Base-by-base conservation (phyloP, 225 moss, liverwort and hornwort genomes). In the Antitrichia curtipendula region DNA sequence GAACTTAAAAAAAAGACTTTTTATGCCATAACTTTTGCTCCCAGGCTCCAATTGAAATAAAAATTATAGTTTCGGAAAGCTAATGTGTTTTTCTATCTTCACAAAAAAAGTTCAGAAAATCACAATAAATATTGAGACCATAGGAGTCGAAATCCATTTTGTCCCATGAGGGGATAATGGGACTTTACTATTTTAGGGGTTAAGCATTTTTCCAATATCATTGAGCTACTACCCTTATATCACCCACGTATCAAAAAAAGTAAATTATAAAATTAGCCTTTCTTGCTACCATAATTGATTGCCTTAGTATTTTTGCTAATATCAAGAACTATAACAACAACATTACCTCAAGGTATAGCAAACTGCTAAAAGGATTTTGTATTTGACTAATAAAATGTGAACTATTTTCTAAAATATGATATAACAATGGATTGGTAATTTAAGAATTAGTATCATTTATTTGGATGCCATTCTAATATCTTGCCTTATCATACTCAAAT, bases 141-240 rank as follows among this genome's bases (percentile, higher is more conserved):
- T n/a, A n/a, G n/a, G n/a, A n/a, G n/a, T n/a, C n/a, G n/a, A n/a
- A n/a, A n/a, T n/a, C n/a, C n/a, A n/a, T n/a, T n/a, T n/a, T n/a
- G n/a, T n/a, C n/a, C n/a, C n/a, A n/a, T n/a, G n/a, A n/a, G n/a
- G n/a, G n/a, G n/a, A n/a, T n/a, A n/a, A n/a, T n/a, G n/a, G n/a
- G n/a, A n/a, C n/a, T n/a, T n/a, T n/a, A n/a, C n/a, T n/a, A n/a
- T n/a, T n/a, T n/a, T n/a, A n/a, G n/a, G n/a, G n/a, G n/a, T n/a
- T n/a, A 50, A 66, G 7, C 3, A 66, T 66, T 3, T 3, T 66
- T 6, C 4, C 22, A 22, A 68, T 38, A n/a, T n/a, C 21, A 66
- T 3, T 1, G 0, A n/a, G n/a, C 3, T 66, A n/a, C n/a, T n/a
- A n/a, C 11, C 12, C 21, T n/a, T n/a, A 3, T 12, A 6, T n/a